Evolutionary conservation across 148 eudicot genomes (phyloP), one percentile per base, ranked within the genome.

Genomic region (Suaeda aralocaspica): DNA sequence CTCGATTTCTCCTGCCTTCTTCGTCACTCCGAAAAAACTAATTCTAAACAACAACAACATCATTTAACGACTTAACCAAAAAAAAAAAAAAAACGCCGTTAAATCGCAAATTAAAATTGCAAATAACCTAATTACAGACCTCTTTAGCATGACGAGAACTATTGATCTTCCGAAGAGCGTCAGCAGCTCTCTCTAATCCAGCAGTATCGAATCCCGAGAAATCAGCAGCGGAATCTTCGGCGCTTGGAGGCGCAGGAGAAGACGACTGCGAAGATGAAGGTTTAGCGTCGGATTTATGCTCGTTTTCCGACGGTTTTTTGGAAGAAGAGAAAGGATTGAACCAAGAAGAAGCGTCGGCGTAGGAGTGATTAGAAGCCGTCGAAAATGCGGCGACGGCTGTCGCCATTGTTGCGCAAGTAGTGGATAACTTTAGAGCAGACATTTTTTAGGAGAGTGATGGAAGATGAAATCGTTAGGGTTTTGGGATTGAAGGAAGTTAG

Each of bases 1-100:
- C 97, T 84, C 50, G 81, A 79, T 68, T 86, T 78, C 72, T 94
- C 99, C 80, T 91, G 99, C 86, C n/a, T 83, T 78, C 55, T 96
- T 86, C 97, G 86, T 94, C 8, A 87, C 48, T 22, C 87, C n/a
- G 88, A 73, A 89, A 86, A 2, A 94, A 87, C 99, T 94, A 73
- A 25, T 55, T 21, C 59, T n/a, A 58, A 71, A 13, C 52, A 52
- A 61, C 56, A 64, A 34, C 31, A 53, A 45, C n/a, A 34, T n/a
- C 22, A 52, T 16, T 24, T 24, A n/a, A n/a, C n/a, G n/a, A n/a
- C n/a, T n/a, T n/a, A n/a, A n/a, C n/a, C n/a, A n/a, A n/a, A n/a
- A n/a, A n/a, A n/a, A n/a, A 36, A 55, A 19, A 15, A 60, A 64
- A 64, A 34, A 72, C 25, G 39, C 5, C 30, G 18, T 9, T 6